Evolutionary conservation across 805 yeast genomes (phyloP), one percentile per base, ranked within the genome.

Genomic region (Saccharomycopsis sp.): DNA sequence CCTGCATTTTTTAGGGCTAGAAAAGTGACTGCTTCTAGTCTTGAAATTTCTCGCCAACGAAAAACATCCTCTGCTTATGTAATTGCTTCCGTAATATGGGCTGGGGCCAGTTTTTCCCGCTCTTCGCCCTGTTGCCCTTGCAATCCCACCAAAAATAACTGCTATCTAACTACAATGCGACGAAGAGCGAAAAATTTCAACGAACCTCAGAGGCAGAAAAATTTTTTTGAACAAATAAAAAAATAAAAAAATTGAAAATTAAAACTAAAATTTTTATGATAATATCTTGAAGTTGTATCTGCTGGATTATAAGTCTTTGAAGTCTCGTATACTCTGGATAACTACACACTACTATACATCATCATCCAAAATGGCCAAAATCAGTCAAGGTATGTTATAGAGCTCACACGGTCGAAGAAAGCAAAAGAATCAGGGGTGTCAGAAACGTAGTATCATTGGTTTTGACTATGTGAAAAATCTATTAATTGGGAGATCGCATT

Each of bases 361-460:
- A 44, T 44, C 48, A 44, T 44, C 66, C 66, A 76, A 73, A 74
- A 80, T 80, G 84, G 84, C 82, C 79, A 80, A 80, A 76, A 75
- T 80, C 76, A 79, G 83, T 75, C 80, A 79, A 74, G 84, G 84
- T 80, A 79, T 67, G 67, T 74, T 68, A 61, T 65, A 54, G 52
- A 55, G 37, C 24, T 15, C 37, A 29, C 12, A 29, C 12, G 37
- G 37, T 29, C 37, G 37, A 37, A 46, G 20, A 52, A 56, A 51
- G 14, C 48, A 34, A 8, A 48, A 24, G 37, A 55, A 51, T 34
- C 14, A 14, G 12, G 40, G 34, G 47, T 29, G 18, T 44, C 21
- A 7, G 51, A 29, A 40, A 29, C 52, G 34, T 44, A 21, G 29
- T 44, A 44, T 44, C 23, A 16, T 44, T 16, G 23, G 50, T 29